A percentile compares a stretch with the other conserved stretches of the same genome.
Conservation (phyloP, 2,329 filamentous ascomycete genomes). For the Paraphoma sp. region DNA sequence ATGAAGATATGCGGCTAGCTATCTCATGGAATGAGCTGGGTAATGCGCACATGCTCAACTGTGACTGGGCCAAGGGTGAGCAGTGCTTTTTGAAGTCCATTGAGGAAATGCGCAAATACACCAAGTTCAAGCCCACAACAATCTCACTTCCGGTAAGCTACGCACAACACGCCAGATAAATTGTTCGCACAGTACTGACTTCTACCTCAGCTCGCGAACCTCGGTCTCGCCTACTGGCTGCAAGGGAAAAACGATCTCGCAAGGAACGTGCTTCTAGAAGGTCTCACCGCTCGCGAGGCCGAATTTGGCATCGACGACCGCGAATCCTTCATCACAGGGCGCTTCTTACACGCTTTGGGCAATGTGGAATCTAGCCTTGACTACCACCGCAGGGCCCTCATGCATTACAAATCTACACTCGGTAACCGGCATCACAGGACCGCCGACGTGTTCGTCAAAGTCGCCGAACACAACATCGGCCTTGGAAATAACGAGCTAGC, state of each 20-base stretch:
- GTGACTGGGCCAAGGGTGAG: slow-evolving; percentile 15
- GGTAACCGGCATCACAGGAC: slow-evolving; percentile 7
- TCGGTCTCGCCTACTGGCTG: slow-evolving; percentile 27
- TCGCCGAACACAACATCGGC: slow-evolving; percentile 5
- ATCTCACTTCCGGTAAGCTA: slow-evolving; percentile 13
- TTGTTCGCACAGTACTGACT: neutral
- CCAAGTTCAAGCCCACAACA: slow-evolving; percentile 10
- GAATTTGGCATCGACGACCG: neutral
- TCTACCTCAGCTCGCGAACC: slow-evolving; percentile 11
- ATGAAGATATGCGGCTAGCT: slow-evolving; percentile 13
- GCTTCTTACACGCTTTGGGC: slow-evolving; percentile 5
- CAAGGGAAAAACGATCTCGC: neutral
- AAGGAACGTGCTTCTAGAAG: neutral
- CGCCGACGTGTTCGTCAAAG: slow-evolving; percentile 1
- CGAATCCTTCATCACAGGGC: neutral
- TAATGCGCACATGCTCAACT: slow-evolving; percentile 21
- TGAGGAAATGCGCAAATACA: slow-evolving; percentile 8
- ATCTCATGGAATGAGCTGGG: slow-evolving; percentile 25
- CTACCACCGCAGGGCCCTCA: neutral
- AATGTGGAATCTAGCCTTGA: slow-evolving; percentile 2
- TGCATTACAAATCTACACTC: slow-evolving; percentile 4
- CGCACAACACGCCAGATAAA: neutral
- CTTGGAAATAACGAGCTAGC: neutral
- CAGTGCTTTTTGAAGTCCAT: slow-evolving; percentile 17
- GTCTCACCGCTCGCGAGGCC: neutral